Evolutionary conservation across 768 basidiomycete species (phyloP).

Genomic region (Sarcodon sp.): DNA sequence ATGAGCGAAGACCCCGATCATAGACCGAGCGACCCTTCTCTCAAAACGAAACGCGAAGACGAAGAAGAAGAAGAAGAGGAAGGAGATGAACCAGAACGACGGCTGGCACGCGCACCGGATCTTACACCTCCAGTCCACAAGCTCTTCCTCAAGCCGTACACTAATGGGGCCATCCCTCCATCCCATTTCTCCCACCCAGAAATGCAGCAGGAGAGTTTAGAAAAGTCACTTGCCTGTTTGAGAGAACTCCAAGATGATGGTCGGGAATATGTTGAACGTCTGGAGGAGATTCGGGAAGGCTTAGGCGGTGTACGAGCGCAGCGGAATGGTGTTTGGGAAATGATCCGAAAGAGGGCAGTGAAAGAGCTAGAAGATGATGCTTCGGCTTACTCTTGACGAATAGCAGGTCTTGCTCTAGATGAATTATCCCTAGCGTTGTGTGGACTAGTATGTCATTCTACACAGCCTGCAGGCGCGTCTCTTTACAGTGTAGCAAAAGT

Average conservation of each 20-base stretch:
- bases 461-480: too few relatives aligned
- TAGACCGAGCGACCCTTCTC: conserved; percentile 18
- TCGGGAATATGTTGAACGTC: conserved; percentile 73
- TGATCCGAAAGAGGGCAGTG: conserved; percentile 62
- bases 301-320: conserved; percentile 65
- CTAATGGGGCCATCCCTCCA: conserved; percentile 22
- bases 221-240: conserved; percentile 60
- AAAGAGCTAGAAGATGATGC: conserved; percentile 65
- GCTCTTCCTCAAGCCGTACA: conserved; percentile 43
- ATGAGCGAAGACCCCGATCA: conserved; percentile 58
- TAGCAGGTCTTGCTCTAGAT: neutral
- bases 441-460: too few relatives aligned
- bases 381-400: conserved; percentile 5
- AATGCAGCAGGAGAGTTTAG: conserved; percentile 55
- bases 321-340: conserved; percentile 62
- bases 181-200: conserved; percentile 55
- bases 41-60: conserved; percentile 58
- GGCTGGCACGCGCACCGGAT: conserved; percentile 50
- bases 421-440: neutral
- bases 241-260: conserved; percentile 81
- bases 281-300: conserved; percentile 75
- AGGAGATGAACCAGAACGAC: conserved; percentile 24
- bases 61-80: conserved; percentile 30
- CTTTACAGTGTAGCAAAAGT: too few relatives aligned
- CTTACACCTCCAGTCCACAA: conserved; percentile 53